Evolutionary conservation across 2,329 filamentous ascomycete genomes (phyloP).

Genomic region (Corinectria fuckeliana): DNA sequence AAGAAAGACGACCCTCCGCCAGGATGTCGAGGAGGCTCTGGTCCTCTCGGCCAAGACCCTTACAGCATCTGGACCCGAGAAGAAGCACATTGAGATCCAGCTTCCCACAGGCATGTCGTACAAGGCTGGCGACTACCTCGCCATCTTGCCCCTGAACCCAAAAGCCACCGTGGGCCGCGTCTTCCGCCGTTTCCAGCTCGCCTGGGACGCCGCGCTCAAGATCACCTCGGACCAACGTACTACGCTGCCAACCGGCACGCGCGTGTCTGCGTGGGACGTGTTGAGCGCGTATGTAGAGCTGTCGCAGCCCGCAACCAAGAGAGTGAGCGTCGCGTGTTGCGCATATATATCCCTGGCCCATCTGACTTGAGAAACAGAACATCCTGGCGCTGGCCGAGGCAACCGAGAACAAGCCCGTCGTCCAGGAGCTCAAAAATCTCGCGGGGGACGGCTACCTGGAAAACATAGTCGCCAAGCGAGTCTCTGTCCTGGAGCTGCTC

Average conservation of each 20-base stretch:
- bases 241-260: slow-evolving; percentile 59
- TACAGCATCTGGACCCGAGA: slow-evolving; percentile 44
- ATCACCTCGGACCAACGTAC: slow-evolving; percentile 61
- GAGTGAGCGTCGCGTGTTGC: slow-evolving; percentile 48
- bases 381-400: slow-evolving; percentile 54
- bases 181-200: slow-evolving; percentile 69
- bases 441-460: slow-evolving; percentile 54
- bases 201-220: slow-evolving; percentile 72
- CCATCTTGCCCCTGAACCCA: slow-evolving; percentile 75
- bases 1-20: slow-evolving; percentile 33
- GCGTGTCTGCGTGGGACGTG: slow-evolving; percentile 67
- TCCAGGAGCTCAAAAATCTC: slow-evolving; percentile 53
- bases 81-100: slow-evolving; percentile 71
- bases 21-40: slow-evolving; percentile 34
- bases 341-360: background rate
- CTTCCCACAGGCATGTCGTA: slow-evolving; percentile 72
- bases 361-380: slow-evolving; percentile 34
- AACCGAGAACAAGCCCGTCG: slow-evolving; percentile 52
- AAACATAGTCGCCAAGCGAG: slow-evolving; percentile 60
- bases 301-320: slow-evolving; percentile 73
- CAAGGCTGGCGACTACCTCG: slow-evolving; percentile 77
- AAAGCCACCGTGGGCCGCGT: slow-evolving; percentile 66
- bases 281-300: slow-evolving; percentile 77
- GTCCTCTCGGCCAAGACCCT: slow-evolving; percentile 31
- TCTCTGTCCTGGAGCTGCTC: slow-evolving; percentile 73